Conservation (phyloP, 306 rosid species). For the Castanopsis chinensis region DNA sequence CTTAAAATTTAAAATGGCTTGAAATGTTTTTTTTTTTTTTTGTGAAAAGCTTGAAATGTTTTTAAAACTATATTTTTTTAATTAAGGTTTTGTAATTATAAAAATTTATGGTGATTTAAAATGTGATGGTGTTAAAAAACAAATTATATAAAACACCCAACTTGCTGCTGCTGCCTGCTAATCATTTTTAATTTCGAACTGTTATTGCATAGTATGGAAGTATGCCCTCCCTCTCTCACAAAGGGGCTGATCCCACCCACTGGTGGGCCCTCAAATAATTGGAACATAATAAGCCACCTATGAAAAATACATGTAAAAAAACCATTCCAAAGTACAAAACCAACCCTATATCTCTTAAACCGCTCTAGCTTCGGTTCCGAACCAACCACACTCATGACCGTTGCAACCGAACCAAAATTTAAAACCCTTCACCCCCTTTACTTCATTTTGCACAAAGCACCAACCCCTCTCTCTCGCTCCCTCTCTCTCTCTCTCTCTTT, state of each 20-base stretch:
- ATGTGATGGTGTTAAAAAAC: no score
- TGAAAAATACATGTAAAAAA: no score
- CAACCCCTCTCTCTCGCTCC: neutral
- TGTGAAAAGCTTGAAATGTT: no score
- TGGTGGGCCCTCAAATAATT: neutral
- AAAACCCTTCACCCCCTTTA: slow-evolving; percentile 12
- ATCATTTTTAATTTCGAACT: accelerated
- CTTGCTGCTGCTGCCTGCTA: no score
- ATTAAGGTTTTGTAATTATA: no score
- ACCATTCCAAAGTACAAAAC: neutral
- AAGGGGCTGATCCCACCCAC: accelerated
- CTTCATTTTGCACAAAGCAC: neutral
- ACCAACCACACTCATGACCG: slow-evolving; percentile 55
- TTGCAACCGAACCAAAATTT: slow-evolving; percentile 64
- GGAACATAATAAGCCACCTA: neutral
- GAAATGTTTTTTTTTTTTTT: no score
- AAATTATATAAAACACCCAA: no score
- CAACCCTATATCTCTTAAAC: neutral
- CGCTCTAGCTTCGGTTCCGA: slow-evolving; percentile 57
- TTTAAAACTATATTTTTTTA: no score
- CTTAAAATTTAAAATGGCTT: no score
- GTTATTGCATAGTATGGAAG: no score
- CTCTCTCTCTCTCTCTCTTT: neutral
- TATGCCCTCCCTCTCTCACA: no score
- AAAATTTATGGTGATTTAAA: no score